These are phyloP conservation scores for Circinella umbellata DNA, from an alignment of 371 early-diverging fungal genomes.

Conservation along the genomic window DNA sequence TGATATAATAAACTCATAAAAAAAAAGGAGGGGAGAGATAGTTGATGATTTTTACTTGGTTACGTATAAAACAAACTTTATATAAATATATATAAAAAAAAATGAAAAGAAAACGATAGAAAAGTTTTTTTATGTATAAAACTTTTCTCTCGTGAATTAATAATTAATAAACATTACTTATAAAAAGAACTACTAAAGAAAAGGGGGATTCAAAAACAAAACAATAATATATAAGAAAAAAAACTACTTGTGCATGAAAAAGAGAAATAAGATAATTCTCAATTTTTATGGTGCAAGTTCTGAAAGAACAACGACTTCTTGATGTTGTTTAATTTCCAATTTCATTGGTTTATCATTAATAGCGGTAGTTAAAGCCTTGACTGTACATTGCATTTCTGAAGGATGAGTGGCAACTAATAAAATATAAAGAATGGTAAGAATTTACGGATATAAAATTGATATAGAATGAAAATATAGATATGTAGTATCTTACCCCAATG, in stretches of 20 bases:
- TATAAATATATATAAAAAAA: too few species aligned
- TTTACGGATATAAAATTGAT: too few species aligned
- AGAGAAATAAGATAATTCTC: background rate
- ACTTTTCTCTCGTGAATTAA: background rate
- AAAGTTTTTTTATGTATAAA: too few species aligned
- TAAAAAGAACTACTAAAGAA: background rate
- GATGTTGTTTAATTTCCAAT: constrained; percentile 38
- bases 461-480: too few species aligned
- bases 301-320: constrained; percentile 37
- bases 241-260: background rate
- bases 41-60: too few species aligned
- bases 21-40: background rate
- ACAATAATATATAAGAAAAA: background rate
- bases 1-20: background rate
- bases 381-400: constrained; percentile 22
- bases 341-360: constrained; percentile 23
- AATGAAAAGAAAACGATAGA: background rate
- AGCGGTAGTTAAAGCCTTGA: constrained; percentile 11
- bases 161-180: constrained; percentile 4
- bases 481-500: constrained; percentile 54
- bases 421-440: background rate
- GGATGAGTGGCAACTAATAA: constrained; percentile 27
- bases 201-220: background rate
- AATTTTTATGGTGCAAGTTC: constrained; percentile 24
- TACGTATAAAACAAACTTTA: too few species aligned